Evolutionary conservation across 2,329 filamentous ascomycete species (phyloP), one percentile per base, ranked within the genome.

Genomic region (Hypomyces rosellus): DNA sequence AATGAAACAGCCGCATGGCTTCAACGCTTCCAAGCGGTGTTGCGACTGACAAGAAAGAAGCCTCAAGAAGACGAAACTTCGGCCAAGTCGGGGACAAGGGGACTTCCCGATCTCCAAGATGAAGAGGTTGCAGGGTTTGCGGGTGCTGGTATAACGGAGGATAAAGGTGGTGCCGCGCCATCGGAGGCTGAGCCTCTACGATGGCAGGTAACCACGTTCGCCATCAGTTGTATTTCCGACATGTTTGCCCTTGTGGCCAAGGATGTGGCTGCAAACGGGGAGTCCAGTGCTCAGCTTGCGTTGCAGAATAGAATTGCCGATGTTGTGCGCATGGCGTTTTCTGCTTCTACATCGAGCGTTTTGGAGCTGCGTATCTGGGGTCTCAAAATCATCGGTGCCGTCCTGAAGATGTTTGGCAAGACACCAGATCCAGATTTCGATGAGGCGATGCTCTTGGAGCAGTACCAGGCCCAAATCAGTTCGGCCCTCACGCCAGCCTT

Each of bases 381-480:
- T 22, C 71, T 99, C 55, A 91, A 91, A 65, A 95, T 99, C 49
- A 90, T 99, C 49, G 91, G 95, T 53, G 88, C 91, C 51, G 83
- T 97, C 9, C 74, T 99, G 46, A 95, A 91, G 74, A 89, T 96
- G 76, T 99, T 99, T 71, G 93, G 93, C 48, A 92, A 90, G 64
- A 90, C 88, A 1, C 88, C 92, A 2, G 93, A 99, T 69, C 95
- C 93, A 0, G 93, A 99, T 65, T 99, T 99, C 63, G 82, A 92
- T n/a, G 93, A 99, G 69, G 93, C 88, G 1, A 95, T 95, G 70
- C 77, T 99, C 14, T 78, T 99, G 4, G 95, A 99, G 67, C 93
- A 99, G 68, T 99, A 99, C 62, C 95, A 99, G 69, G 93, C 93
- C 5, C 93, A 99, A 65, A 99, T 99, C 64, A 91, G 91, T 61